phyloP scores from a whole-genome alignment of 2,329 filamentous ascomycete genomes.

The Cyclaneusma minus region DNA sequence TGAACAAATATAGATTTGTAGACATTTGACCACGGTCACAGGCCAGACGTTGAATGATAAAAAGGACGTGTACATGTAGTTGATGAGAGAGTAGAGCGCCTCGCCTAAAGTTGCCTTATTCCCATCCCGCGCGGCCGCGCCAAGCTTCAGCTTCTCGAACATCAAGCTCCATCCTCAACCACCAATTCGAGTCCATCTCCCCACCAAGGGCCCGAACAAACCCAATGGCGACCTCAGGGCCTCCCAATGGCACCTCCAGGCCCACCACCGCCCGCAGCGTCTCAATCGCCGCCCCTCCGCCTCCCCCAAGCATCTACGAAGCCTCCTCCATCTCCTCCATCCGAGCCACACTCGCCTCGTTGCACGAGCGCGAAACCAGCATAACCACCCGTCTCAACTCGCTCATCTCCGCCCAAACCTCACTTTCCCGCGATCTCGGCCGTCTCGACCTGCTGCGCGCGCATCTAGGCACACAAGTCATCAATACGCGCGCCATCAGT shows the following conservation, averaged over 20 bases:
- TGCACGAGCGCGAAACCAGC: constrained; percentile 60
- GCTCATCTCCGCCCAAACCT: constrained; percentile 68
- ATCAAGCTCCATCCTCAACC: too few relatives aligned
- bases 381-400: constrained; percentile 62
- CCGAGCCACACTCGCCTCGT: constrained; percentile 55
- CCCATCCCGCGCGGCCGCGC: too few relatives aligned
- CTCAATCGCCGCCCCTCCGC: constrained; percentile 5
- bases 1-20: too few relatives aligned
- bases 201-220: too few relatives aligned
- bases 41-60: too few relatives aligned
- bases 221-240: constrained; percentile 12
- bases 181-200: too few relatives aligned
- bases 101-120: too few relatives aligned
- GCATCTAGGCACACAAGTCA: constrained; percentile 72
- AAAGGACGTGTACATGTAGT: too few relatives aligned
- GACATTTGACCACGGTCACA: too few relatives aligned
- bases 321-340: constrained; percentile 67
- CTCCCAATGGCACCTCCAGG: constrained; percentile 18
- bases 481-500: constrained; percentile 68
- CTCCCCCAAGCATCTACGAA: constrained; percentile 36
- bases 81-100: too few relatives aligned
- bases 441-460: constrained; percentile 82
- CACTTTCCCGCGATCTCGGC: constrained; percentile 72
- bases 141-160: too few relatives aligned
- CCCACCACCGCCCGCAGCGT: constrained; percentile 7